These are phyloP conservation scores for Apiotrichum laibachii DNA, from an alignment of 1,284 basidiomycete genomes.

Conservation along the genomic window DNA sequence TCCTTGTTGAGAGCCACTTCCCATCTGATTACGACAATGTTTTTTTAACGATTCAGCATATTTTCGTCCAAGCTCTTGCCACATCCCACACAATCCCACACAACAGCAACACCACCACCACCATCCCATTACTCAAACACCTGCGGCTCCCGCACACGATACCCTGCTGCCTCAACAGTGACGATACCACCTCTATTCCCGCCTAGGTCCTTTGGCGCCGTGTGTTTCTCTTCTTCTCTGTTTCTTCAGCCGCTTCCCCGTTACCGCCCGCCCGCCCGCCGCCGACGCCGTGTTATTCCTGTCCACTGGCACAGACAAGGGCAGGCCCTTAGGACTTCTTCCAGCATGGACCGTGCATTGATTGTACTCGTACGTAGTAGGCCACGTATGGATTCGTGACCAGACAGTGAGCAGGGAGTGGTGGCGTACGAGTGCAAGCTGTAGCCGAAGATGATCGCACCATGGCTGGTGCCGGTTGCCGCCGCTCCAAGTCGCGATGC, in stretches of 20 bases:
- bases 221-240: neutral
- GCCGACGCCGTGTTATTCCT: neutral
- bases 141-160: neutral
- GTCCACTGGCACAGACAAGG: neutral
- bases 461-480: no score
- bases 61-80: neutral
- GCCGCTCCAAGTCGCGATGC: no score
- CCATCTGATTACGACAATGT: neutral
- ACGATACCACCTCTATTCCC: neutral
- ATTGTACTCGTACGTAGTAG: conserved; percentile 8
- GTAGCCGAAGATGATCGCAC: no score
- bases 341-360: neutral
- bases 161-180: neutral
- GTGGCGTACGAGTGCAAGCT: neutral
- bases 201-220: neutral
- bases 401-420: neutral
- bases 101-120: neutral
- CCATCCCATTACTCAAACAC: neutral
- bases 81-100: neutral
- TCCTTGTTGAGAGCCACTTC: neutral
- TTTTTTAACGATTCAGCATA: conserved; percentile 4
- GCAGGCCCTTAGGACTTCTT: neutral
- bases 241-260: neutral
- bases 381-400: conserved; percentile 8
- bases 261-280: neutral